A percentile compares a stretch with the other conserved stretches of the same genome.
These are phyloP conservation scores for Pseudocercospora macadamiae DNA, from an alignment of 2,329 filamentous ascomycete genomes.

Conservation along the genomic window DNA sequence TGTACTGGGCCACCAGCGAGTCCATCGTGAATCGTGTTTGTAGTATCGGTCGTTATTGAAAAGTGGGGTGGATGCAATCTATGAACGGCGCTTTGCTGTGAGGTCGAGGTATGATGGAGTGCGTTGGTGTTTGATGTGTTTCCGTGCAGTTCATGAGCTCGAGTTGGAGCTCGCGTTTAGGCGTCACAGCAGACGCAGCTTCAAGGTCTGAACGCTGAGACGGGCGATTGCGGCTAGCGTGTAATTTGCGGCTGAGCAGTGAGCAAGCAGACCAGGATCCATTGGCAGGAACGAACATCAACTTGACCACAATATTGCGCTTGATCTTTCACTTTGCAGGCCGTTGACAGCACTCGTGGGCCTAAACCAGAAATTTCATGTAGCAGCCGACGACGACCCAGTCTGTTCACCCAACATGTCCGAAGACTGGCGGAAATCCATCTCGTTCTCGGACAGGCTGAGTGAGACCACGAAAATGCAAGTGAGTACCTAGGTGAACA, in stretches of 20 bases:
- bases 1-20: slow-evolving; percentile 89
- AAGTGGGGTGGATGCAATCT: background rate
- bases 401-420: no score
- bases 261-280: background rate
- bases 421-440: slow-evolving; percentile 44
- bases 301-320: background rate
- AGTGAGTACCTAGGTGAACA: slow-evolving; percentile 34
- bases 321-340: no score
- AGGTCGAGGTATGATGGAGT: background rate
- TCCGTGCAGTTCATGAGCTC: background rate
- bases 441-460: slow-evolving; percentile 52
- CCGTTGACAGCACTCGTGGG: no score
- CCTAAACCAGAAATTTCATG: no score
- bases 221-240: background rate
- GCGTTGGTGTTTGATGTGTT: slow-evolving; percentile 8
- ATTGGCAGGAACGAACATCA: slow-evolving; percentile 13
- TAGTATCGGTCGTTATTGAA: background rate
- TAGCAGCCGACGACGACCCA: no score
- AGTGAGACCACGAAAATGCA: slow-evolving; percentile 52
- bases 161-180: slow-evolving; percentile 2
- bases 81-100: background rate
- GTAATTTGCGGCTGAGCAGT: background rate
- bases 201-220: background rate
- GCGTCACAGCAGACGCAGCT: slow-evolving; percentile 11
- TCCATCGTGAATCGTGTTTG: slow-evolving; percentile 66